phyloP scores from a whole-genome alignment of 177 flowering plant genomes.

The Telopea speciosissima region DNA sequence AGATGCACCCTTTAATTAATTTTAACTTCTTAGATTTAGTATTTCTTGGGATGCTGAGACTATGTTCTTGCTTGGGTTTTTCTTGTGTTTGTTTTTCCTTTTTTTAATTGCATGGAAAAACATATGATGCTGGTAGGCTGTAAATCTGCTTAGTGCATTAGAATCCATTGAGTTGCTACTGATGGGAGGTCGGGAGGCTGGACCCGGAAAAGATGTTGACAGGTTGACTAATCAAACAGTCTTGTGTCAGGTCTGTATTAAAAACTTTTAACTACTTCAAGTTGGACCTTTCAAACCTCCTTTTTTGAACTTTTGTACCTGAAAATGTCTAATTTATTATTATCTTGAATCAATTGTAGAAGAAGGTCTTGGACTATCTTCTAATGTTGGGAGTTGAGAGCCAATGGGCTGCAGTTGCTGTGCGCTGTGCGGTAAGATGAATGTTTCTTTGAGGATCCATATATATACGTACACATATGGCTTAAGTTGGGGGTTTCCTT shows the following conservation, averaged over 20 bases:
- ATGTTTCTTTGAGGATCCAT: not conserved
- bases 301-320: not conserved
- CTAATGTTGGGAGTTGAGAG: slow-evolving; percentile 91
- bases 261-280: not conserved
- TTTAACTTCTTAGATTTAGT: slow-evolving; percentile 6
- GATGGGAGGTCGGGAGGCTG: slow-evolving; percentile 51
- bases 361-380: slow-evolving; percentile 80
- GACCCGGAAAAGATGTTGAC: slow-evolving; percentile 57
- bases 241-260: slow-evolving; percentile 74
- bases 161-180: slow-evolving; percentile 70
- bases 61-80: slow-evolving; percentile 12
- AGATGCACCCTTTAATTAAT: too few species aligned
- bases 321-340: slow-evolving; percentile 4
- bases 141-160: slow-evolving; percentile 80
- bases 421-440: slow-evolving; percentile 81
- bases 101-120: slow-evolving; percentile 10
- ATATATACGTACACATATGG: too few species aligned
- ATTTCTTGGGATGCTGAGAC: not conserved
- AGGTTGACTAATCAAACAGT: slow-evolving; percentile 62
- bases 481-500: too few species aligned
- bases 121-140: slow-evolving; percentile 77
- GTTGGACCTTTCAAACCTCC: not conserved
- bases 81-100: slow-evolving; percentile 25
- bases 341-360: slow-evolving; percentile 38
- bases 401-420: slow-evolving; percentile 92